These are phyloP conservation scores for Citrullus mucosospermus DNA, from an alignment of 306 rosid species.

Conservation along the genomic window DNA sequence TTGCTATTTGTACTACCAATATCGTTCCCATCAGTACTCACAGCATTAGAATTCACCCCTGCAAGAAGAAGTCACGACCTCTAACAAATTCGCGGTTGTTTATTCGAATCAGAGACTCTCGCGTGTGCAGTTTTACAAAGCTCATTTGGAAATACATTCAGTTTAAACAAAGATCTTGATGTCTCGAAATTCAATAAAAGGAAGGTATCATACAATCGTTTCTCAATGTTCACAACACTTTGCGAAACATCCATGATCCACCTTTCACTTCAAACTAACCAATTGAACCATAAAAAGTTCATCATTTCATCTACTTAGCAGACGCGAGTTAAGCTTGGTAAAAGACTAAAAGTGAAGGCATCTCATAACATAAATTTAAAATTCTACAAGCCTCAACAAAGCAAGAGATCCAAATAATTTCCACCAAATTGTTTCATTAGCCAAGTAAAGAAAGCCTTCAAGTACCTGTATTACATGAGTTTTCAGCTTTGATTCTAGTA, in stretches of 20 bases:
- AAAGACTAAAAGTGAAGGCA: background rate
- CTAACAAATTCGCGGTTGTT: background rate
- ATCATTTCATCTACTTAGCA: background rate
- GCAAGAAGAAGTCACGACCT: slow-evolving; percentile 8
- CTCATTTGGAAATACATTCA: background rate
- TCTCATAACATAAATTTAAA: background rate
- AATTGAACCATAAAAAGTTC: background rate
- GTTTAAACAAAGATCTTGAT: background rate
- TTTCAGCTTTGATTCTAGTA: slow-evolving; percentile 24
- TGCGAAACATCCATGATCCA: background rate
- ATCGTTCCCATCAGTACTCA: slow-evolving; percentile 16
- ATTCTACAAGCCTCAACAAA: background rate
- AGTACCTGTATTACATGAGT: slow-evolving; percentile 21
- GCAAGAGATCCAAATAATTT: slow-evolving; percentile 1
- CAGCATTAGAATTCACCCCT: slow-evolving; percentile 34
- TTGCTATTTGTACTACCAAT: slow-evolving; percentile 12
- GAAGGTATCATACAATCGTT: background rate
- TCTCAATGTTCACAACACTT: background rate
- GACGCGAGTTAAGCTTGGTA: background rate
- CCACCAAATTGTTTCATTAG: background rate
- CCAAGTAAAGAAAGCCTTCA: background rate
- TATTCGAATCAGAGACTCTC: background rate
- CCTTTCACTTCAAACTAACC: background rate
- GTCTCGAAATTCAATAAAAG: background rate
- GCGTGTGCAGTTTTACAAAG: background rate